Conservation (phyloP, 129 eudicot species). For the Escallonia rubra region DNA sequence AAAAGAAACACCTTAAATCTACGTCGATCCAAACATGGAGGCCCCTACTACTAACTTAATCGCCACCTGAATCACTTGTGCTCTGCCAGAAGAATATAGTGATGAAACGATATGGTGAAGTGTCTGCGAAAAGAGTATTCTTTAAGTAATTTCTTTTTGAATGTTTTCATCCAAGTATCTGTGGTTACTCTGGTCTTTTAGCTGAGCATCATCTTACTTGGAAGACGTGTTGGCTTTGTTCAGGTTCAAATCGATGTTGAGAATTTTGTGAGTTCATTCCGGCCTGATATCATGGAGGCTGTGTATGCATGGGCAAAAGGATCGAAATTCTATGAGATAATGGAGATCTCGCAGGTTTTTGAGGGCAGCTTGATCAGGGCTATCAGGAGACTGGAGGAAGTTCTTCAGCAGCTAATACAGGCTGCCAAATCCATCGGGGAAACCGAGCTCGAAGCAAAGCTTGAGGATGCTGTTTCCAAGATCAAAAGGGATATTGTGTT, state of each 20-base stretch:
- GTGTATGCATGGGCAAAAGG: slow-evolving; percentile 94
- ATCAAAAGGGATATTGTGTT: slow-evolving; percentile 98
- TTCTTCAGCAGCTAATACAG: slow-evolving; percentile 83
- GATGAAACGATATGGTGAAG: neutral
- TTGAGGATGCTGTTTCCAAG: slow-evolving; percentile 84
- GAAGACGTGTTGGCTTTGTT: neutral
- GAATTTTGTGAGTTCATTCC: slow-evolving; percentile 75
- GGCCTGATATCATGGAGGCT: slow-evolving; percentile 96
- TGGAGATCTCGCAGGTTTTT: slow-evolving; percentile 91
- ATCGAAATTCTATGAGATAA: slow-evolving; percentile 83
- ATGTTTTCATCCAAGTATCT: neutral
- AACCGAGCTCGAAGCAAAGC: slow-evolving; percentile 76
- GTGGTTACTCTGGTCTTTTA: neutral
- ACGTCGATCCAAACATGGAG: no score
- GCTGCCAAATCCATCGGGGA: slow-evolving; percentile 96
- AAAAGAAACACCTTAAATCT: no score
- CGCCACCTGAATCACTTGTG: no score
- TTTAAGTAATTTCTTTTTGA: neutral
- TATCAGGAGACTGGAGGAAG: slow-evolving; percentile 91
- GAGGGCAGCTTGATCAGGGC: slow-evolving; percentile 97
- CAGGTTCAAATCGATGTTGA: slow-evolving; percentile 94
- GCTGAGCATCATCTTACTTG: neutral
- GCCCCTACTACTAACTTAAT: no score
- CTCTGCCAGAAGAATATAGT: no score
- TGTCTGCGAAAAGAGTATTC: neutral